phyloP scores from a whole-genome alignment of 257 asterid species.

The Thymus quinquecostatus region DNA sequence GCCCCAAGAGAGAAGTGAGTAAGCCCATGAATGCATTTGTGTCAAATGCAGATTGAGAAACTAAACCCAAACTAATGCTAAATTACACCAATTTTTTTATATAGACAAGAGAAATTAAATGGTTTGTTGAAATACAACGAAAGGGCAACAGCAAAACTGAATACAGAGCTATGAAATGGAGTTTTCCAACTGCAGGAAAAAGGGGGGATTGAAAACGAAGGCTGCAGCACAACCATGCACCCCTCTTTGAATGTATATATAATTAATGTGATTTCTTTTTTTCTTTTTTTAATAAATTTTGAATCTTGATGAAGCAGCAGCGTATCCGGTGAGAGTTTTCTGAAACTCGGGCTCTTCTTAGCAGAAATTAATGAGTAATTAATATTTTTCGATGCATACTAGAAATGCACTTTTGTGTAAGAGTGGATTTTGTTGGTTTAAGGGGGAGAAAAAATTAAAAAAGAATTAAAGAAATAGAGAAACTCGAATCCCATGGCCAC shows the following conservation, averaged over 20 bases:
- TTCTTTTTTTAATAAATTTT: background rate
- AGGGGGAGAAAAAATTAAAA: too few species aligned
- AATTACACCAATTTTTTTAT: background rate
- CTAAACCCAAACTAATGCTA: conserved; percentile 17
- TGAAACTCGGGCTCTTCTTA: background rate
- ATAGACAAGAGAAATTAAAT: background rate
- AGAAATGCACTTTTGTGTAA: background rate
- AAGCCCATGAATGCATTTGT: conserved; percentile 64
- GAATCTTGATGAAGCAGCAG: background rate
- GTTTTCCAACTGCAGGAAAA: conserved; percentile 4
- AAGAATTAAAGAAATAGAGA: too few species aligned
- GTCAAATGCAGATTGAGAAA: conserved; percentile 11
- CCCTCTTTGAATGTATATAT: background rate
- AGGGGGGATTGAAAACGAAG: conserved; percentile 10
- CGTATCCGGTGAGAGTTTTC: background rate
- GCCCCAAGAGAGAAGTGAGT: conserved; percentile 49
- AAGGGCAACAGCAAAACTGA: background rate
- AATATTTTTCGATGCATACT: conserved; percentile 28
- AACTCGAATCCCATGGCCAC: too few species aligned
- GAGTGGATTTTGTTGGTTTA: conserved; percentile 27
- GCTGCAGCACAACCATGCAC: conserved; percentile 19
- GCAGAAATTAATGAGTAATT: background rate
- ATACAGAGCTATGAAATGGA: background rate
- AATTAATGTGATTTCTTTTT: background rate
- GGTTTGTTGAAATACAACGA: background rate